Evolutionary conservation across 176 grass and related monocot genomes (phyloP), one percentile per base, ranked within the genome.

Genomic region (Dactylis glomerata): DNA sequence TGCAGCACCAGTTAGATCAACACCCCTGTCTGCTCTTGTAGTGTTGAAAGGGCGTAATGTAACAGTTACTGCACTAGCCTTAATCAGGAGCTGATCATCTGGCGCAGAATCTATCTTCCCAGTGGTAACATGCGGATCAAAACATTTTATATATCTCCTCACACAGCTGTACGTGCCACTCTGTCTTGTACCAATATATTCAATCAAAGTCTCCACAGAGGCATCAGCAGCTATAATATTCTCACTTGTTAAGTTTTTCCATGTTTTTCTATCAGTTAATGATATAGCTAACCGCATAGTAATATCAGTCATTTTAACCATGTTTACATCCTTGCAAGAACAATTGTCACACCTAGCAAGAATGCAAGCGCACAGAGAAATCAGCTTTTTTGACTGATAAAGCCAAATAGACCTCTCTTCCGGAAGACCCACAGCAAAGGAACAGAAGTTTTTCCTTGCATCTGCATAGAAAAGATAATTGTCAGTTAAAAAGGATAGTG

Each of bases 331-430:
- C 85, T 84, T 83, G 64, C 61, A 75, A 77, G 50, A 84, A 64
- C 87, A 90, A 80, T 82, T 80, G 65, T 93, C 84, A 58, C 93
- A 98, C 68, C 88, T 80, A 13, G 91, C 84, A 87, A 98, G 89
- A 85, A 98, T 89, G 63, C 84, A 83, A 82, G 83, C 92, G 77
- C 96, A 98, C 23, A 98, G 91, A 46, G 92, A 95, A 90, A 98
- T 77, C 59, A 98, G 68, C 73, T 44, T 93, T 74, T 93, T 91
- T 73, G 92, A 49, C 81, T 98, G 96, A 86, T 93, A 95, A 64
- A 90, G 89, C 96, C 96, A 98, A 83, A 88, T 83, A 70, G 91
- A 98, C 75, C 76, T 98, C 80, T 95, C 96, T 84, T 93, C 88
- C 45, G 65, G 79, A 2, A 55, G 71, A 78, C 96, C 87, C 80